Evolutionary conservation across 495 filamentous ascomycete species (phyloP), one percentile per base, ranked within the genome.

Genomic region (Terfezia boudieri): DNA sequence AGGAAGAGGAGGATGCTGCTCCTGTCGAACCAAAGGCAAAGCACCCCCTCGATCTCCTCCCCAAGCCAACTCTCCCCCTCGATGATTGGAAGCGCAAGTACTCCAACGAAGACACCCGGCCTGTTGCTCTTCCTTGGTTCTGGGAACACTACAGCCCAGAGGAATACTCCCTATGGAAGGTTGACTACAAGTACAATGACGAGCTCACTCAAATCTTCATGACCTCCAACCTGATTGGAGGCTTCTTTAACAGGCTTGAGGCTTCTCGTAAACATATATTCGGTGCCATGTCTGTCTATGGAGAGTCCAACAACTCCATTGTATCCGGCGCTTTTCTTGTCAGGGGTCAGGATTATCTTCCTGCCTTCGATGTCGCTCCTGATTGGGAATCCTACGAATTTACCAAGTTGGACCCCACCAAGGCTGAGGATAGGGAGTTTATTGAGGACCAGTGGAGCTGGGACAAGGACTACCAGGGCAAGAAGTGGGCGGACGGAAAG

Each of bases 51-150:
- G 90, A 94, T 70, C 74, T 78, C 61, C 81, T 96, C 38, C 79
- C 80, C 57, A 82, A 78, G 68, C 76, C 92, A 49, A 80, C 79
- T 51, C 72, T 96, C 64, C 72, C 78, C 58, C 76, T 96, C 54
- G 90, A 99, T 65, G 90, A 99, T 67, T 93, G 82, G 84, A 99
- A 99, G 81, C 86, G 88, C 63, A 79, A 83, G 69, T 99, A 95
- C 81, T 96, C 92, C 64, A 99, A 99, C 78, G 74, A 82, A 59
- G 89, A 96, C 50, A 88, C 84, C 55, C 85, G 83, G 49, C 62
- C 73, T 57, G 80, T 72, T 46, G 85, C 88, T 60, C 70, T 96
- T 60, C 87, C 89, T 66, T 99, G 88, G 84, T 96, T 99, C 79
- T 99, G 88, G 88, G 78, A 94, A 74, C 81, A 93, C 66, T 78